Evolutionary conservation across 2,329 filamentous ascomycete genomes (phyloP).

Genomic region (Xylariaceae sp.): DNA sequence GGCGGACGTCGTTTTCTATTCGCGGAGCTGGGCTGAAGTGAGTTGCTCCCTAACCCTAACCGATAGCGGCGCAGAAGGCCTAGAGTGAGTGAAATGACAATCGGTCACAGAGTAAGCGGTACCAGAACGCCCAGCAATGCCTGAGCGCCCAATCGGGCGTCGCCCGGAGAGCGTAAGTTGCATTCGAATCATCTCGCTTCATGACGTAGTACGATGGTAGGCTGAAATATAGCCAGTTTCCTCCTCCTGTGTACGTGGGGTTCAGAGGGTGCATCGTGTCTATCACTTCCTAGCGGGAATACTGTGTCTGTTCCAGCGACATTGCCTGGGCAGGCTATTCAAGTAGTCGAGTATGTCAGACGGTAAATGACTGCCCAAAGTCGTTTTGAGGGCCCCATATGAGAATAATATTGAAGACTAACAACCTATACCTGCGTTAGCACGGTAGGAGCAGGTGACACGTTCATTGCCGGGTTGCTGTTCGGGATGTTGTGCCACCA

Average conservation of each 20-base stretch:
- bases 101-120: constrained; percentile 33
- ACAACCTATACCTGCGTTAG: constrained; percentile 44
- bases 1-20: constrained; percentile 76
- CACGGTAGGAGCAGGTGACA: constrained; percentile 74
- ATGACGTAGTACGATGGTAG: constrained; percentile 27
- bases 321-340: constrained; percentile 41
- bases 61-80: constrained; percentile 9
- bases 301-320: constrained; percentile 49
- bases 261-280: constrained; percentile 47
- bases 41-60: constrained; percentile 31
- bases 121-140: constrained; percentile 35
- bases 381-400: background rate
- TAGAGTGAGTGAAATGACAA: constrained; percentile 15
- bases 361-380: constrained; percentile 7
- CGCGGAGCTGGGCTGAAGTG: constrained; percentile 71
- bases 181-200: constrained; percentile 25
- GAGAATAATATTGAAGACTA: constrained; percentile 12
- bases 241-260: constrained; percentile 51
- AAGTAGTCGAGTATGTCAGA: constrained; percentile 62
- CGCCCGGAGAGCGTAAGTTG: constrained; percentile 39
- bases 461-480: constrained; percentile 73
- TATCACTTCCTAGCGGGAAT: constrained; percentile 41
- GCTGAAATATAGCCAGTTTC: constrained; percentile 38
- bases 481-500: constrained; percentile 59
- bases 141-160: constrained; percentile 37